phyloP scores from a whole-genome alignment of 768 basidiomycete genomes.

The Pleurotus citrinopileatus region DNA sequence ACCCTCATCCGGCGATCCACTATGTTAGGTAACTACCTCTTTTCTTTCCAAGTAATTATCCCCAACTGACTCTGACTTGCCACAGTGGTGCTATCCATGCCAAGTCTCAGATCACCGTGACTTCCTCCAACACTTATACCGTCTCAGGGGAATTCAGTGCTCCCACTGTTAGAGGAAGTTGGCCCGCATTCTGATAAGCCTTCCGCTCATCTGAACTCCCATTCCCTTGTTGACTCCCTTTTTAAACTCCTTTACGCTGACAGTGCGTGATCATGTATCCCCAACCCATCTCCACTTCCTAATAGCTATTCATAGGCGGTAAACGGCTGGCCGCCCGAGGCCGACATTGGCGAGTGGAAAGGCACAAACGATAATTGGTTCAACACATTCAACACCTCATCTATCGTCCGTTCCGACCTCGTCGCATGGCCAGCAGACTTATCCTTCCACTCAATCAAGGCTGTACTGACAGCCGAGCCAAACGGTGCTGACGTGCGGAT shows the following conservation, averaged over 20 bases:
- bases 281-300: background rate
- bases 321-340: slow-evolving; percentile 40
- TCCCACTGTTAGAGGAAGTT: slow-evolving; percentile 36
- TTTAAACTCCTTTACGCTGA: slow-evolving; percentile 21
- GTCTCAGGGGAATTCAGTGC: slow-evolving; percentile 41
- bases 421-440: slow-evolving; percentile 40
- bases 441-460: slow-evolving; percentile 40
- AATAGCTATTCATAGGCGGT: slow-evolving; percentile 28
- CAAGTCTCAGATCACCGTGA: slow-evolving; percentile 39
- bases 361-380: slow-evolving; percentile 41
- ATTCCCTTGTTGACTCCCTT: too few relatives aligned
- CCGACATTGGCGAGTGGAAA: slow-evolving; percentile 45
- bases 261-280: slow-evolving; percentile 16
- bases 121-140: slow-evolving; percentile 30
- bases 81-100: slow-evolving; percentile 38
- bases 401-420: slow-evolving; percentile 34
- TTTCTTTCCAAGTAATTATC: background rate
- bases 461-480: slow-evolving; percentile 35
- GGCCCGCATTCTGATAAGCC: slow-evolving; percentile 42
- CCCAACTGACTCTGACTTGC: background rate
- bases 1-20: slow-evolving; percentile 41
- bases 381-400: slow-evolving; percentile 44
- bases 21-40: slow-evolving; percentile 31
- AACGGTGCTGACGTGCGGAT: slow-evolving; percentile 36
- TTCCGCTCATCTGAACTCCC: background rate